phyloP scores from a whole-genome alignment of 2,329 filamentous ascomycete species.

The Aspergillus sp. region DNA sequence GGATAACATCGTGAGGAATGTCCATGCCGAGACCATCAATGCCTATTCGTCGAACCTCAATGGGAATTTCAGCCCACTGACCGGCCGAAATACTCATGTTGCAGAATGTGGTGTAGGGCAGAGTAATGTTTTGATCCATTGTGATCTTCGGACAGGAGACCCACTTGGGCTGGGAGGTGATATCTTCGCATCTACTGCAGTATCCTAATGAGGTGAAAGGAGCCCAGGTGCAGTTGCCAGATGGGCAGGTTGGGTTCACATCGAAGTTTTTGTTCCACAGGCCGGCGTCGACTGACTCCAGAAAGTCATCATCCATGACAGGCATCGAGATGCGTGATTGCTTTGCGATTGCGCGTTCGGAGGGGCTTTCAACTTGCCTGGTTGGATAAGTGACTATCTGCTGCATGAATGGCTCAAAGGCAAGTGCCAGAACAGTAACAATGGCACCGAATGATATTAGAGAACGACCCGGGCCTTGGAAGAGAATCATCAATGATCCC shows the following conservation, averaged over 20 bases:
- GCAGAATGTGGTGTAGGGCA: background rate
- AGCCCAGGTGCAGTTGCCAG: constrained; percentile 4
- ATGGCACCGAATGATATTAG: constrained; percentile 10
- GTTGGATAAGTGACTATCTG: constrained; percentile 5
- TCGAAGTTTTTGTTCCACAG: background rate
- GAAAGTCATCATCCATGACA: background rate
- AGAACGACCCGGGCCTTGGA: constrained; percentile 2
- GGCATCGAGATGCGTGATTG: background rate
- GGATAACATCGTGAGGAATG: too few species aligned
- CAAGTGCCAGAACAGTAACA: constrained; percentile 10
- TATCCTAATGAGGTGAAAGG: constrained; percentile 1
- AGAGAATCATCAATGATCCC: constrained; percentile 9
- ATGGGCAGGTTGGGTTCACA: background rate
- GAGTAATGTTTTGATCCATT: background rate
- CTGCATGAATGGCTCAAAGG: constrained; percentile 18
- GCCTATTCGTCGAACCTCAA: too few species aligned
- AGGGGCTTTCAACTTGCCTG: background rate
- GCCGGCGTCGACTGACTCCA: background rate
- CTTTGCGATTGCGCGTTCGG: background rate
- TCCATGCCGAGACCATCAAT: too few species aligned
- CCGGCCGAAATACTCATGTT: background rate
- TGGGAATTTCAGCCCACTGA: too few species aligned
- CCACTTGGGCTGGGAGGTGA: background rate
- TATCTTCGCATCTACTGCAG: background rate
- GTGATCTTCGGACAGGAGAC: background rate